These are phyloP conservation scores for Stemphylium beticola DNA, from an alignment of 2,329 filamentous ascomycete genomes.

Conservation along the genomic window DNA sequence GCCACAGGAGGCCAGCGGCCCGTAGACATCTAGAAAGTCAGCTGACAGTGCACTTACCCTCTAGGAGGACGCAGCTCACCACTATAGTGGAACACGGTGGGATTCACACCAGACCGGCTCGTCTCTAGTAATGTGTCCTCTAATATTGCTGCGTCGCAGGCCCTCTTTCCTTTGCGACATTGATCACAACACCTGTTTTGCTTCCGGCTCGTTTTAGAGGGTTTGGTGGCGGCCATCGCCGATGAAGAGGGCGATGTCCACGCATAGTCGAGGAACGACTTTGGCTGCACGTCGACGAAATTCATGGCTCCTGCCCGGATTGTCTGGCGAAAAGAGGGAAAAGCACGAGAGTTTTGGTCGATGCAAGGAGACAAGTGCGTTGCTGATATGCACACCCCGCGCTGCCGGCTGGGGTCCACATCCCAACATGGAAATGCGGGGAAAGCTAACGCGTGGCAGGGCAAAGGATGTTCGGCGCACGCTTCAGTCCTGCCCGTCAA, in stretches of 20 bases:
- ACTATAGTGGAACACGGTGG: slow-evolving; percentile 45
- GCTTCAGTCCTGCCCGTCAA: neutral
- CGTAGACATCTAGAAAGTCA: slow-evolving; percentile 44
- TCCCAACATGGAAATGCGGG: slow-evolving; percentile 35
- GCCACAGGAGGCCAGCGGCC: slow-evolving; percentile 46
- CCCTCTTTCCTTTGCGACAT: slow-evolving; percentile 55
- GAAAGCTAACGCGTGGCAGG: slow-evolving; percentile 29
- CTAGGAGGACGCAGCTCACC: slow-evolving; percentile 28
- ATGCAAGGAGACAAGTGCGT: slow-evolving; percentile 18
- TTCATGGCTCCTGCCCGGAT: slow-evolving; percentile 41
- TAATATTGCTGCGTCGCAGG: slow-evolving; percentile 51
- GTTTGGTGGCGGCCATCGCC: slow-evolving; percentile 27
- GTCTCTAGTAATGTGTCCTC: slow-evolving; percentile 42
- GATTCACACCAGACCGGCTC: slow-evolving; percentile 27
- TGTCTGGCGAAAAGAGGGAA: slow-evolving; percentile 37
- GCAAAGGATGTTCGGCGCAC: slow-evolving; percentile 5
- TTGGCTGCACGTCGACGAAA: slow-evolving; percentile 46
- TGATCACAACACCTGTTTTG: slow-evolving; percentile 56
- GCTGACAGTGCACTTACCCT: slow-evolving; percentile 1
- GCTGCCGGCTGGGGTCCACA: slow-evolving; percentile 26
- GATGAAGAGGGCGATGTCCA: slow-evolving; percentile 42
- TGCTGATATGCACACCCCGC: slow-evolving; percentile 42
- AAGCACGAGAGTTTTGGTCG: slow-evolving; percentile 23
- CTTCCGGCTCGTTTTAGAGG: slow-evolving; percentile 46
- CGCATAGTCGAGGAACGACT: slow-evolving; percentile 46